phyloP scores from a whole-genome alignment of 164 flowering plant species.

The Paratinospora sagittata region DNA sequence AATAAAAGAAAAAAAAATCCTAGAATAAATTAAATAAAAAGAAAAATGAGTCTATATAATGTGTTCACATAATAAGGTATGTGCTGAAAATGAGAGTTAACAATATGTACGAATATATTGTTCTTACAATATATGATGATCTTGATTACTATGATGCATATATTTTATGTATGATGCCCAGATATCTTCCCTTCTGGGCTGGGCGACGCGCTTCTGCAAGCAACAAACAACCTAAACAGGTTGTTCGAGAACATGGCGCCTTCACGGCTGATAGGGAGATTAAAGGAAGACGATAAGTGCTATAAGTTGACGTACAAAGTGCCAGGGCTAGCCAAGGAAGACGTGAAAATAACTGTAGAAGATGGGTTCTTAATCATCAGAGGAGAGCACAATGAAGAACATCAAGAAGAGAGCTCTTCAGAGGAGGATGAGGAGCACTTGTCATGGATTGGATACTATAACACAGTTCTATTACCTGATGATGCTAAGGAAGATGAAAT shows the following conservation, averaged over 20 bases:
- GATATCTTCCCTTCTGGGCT: conserved; percentile 49
- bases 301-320: conserved; percentile 50
- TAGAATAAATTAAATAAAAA: too few species aligned
- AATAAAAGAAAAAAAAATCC: too few species aligned
- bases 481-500: conserved; percentile 74
- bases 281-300: conserved; percentile 56
- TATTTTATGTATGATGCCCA: too few species aligned
- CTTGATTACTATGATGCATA: too few species aligned
- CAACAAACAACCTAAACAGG: conserved; percentile 55
- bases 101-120: too few species aligned
- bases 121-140: too few species aligned
- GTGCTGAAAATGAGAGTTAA: too few species aligned
- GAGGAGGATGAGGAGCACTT: conserved; percentile 28
- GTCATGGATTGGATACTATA: conserved; percentile 40
- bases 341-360: conserved; percentile 58
- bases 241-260: conserved; percentile 45
- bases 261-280: conserved; percentile 27
- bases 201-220: conserved; percentile 52
- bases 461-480: conserved; percentile 56
- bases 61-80: too few species aligned
- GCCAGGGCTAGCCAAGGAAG: conserved; percentile 77
- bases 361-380: conserved; percentile 52
- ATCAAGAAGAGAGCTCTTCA: conserved; percentile 23
- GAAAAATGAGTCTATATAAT: too few species aligned
- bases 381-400: conserved; percentile 70